A percentile compares a stretch with the other conserved stretches of the same genome.
phyloP scores from a whole-genome alignment of 495 filamentous ascomycete genomes.

The Xylaria sp. region DNA sequence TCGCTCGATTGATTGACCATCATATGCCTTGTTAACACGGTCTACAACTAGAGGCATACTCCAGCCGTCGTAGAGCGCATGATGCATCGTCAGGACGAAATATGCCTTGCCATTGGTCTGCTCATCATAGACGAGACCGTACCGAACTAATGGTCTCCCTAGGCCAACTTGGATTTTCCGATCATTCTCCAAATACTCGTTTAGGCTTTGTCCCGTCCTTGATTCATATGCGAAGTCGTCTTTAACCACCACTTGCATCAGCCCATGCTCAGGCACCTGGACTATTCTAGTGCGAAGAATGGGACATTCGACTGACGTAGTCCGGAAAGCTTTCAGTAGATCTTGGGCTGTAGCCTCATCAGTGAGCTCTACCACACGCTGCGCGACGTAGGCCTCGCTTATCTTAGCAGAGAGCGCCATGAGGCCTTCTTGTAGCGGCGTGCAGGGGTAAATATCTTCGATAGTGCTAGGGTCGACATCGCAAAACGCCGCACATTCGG shows the following conservation, averaged over 20 bases:
- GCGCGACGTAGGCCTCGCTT: constrained; percentile 64
- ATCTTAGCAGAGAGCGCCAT: constrained; percentile 67
- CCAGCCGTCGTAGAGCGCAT: constrained; percentile 75
- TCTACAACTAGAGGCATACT: constrained; percentile 64
- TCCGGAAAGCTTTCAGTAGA: constrained; percentile 60
- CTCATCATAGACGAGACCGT: constrained; percentile 54
- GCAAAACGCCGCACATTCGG: constrained; percentile 42
- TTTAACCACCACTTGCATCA: constrained; percentile 66
- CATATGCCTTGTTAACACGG: constrained; percentile 54
- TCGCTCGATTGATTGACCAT: constrained; percentile 47
- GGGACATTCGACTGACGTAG: constrained; percentile 50
- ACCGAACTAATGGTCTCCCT: constrained; percentile 61
- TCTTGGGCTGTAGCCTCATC: constrained; percentile 42
- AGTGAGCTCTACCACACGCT: constrained; percentile 47
- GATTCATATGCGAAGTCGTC: constrained; percentile 54
- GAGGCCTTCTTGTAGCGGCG: constrained; percentile 73
- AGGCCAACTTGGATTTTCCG: constrained; percentile 58
- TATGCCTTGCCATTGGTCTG: constrained; percentile 43
- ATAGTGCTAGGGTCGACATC: constrained; percentile 42
- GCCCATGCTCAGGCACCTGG: constrained; percentile 58
- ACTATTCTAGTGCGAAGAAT: constrained; percentile 68
- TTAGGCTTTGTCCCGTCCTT: constrained; percentile 51
- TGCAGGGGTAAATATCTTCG: constrained; percentile 74
- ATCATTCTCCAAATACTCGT: constrained; percentile 53
- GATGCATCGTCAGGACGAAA: constrained; percentile 70